Conservation (phyloP, 192 early-diverging fungal genomes). For the Pilaira anomala region DNA sequence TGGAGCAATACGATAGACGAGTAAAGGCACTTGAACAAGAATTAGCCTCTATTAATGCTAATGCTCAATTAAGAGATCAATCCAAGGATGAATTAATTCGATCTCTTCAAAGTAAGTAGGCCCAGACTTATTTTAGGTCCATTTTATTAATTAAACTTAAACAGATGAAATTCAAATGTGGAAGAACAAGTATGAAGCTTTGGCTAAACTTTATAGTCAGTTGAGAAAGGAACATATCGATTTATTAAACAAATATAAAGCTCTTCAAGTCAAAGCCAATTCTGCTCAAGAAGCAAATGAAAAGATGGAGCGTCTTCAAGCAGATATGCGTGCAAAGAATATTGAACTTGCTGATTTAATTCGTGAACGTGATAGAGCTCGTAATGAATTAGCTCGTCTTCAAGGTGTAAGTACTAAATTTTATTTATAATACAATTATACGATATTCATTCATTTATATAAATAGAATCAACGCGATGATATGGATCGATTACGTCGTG, state of each 20-base stretch:
- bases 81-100: slow-evolving; percentile 86
- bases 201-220: slow-evolving; percentile 97
- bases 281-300: slow-evolving; percentile 80
- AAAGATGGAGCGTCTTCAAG: slow-evolving; percentile 78
- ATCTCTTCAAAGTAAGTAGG: slow-evolving; percentile 66
- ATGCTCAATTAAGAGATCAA: slow-evolving; percentile 66
- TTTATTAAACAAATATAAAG: slow-evolving; percentile 86
- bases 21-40: slow-evolving; percentile 86
- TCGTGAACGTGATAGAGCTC: slow-evolving; percentile 83
- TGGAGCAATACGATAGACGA: slow-evolving; percentile 85
- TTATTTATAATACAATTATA: not conserved
- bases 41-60: slow-evolving; percentile 64
- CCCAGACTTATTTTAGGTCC: not conserved
- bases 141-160: too few species aligned
- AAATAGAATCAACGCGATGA: slow-evolving; percentile 79
- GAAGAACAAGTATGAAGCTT: slow-evolving; percentile 96
- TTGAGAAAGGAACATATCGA: slow-evolving; percentile 95
- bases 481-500: slow-evolving; percentile 70
- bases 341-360: slow-evolving; percentile 84
- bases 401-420: slow-evolving; percentile 39
- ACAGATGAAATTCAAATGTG: slow-evolving; percentile 94
- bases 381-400: slow-evolving; percentile 76
- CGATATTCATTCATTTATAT: not conserved
- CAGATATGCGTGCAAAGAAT: slow-evolving; percentile 67
- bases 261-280: slow-evolving; percentile 76